Evolutionary conservation across 2,329 filamentous ascomycete genomes (phyloP), one percentile per base, ranked within the genome.

Genomic region (Aspergillus texensis): DNA sequence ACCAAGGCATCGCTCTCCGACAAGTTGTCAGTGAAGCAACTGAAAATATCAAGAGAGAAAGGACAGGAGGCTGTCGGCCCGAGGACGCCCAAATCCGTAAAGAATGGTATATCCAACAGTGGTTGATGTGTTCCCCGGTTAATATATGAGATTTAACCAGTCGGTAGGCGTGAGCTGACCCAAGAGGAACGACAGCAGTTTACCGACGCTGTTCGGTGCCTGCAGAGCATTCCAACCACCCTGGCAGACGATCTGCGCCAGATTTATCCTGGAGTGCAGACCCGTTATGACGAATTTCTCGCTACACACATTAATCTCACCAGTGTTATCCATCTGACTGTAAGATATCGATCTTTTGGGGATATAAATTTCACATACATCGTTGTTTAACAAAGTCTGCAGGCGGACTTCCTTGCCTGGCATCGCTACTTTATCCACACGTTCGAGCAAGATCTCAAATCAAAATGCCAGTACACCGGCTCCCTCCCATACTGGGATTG

Each of bases 401-500:
- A 54, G 43, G 57, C 57, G 16, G 45, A 46, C 6, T 65, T 65
- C 19, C 57, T 65, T 4, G 32, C 63, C 11, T 65, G 60, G 63
- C 63, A 65, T 53, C 63, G 63, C 9, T 57, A 43, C 21, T 65
- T 54, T 4, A 48, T 62, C 46, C 43, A 43, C 19, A 19, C 58
- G 1, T 62, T 46, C 11, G 63, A 65, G 24, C 36, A 48, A 24
- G 60, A 57, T 4, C 57, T 65, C 16, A 21, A 30, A 24, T 41
- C 50, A 2, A 58, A 60, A 54, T 65, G 63, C 45, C 32, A 55
- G 12, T 65, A 57, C 30, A 41, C 43, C 9, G 60, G 63, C 14
- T 39, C 60, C 12, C 60, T 54, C 10, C 63, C 63, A 1, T 65
- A 62, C 43, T 57, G 60, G 54, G 41, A 62, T n/a, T 62, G 60